phyloP scores from a whole-genome alignment of 805 yeast genomes.

The Metschnikowia amazonensis region DNA sequence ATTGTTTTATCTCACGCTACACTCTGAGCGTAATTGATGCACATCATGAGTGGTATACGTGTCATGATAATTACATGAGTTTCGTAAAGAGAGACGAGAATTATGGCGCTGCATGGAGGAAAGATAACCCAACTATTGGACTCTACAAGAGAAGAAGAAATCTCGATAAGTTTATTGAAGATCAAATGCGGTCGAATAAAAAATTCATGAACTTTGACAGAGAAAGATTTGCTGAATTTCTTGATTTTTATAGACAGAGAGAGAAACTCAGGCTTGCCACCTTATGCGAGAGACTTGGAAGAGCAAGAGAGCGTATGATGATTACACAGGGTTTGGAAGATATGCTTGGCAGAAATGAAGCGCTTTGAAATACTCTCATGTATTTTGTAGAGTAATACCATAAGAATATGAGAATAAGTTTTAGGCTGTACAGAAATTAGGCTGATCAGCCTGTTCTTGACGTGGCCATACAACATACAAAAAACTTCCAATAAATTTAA shows the following conservation, averaged over 20 bases:
- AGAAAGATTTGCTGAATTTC: not conserved
- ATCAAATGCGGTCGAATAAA: not conserved
- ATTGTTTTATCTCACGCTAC: not conserved
- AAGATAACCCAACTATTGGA: not conserved
- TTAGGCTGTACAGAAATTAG: too few species aligned
- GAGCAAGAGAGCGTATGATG: not conserved
- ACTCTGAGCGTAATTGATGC: not conserved
- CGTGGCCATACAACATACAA: too few species aligned
- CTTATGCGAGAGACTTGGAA: not conserved
- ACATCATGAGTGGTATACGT: not conserved
- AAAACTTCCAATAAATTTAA: too few species aligned
- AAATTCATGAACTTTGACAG: not conserved
- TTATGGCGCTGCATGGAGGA: slow-evolving; percentile 1
- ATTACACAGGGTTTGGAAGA: not conserved
- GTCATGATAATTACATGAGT: not conserved
- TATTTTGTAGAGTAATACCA: not conserved
- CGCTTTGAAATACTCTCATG: not conserved
- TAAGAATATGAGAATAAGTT: too few species aligned
- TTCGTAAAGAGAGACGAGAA: not conserved
- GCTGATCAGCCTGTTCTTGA: too few species aligned
- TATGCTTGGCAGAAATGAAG: not conserved
- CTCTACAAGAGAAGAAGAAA: not conserved
- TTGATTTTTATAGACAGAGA: not conserved
- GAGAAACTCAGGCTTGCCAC: not conserved
- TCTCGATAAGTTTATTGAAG: not conserved